These are phyloP conservation scores for Tubosaeta sp. DNA, from an alignment of 768 basidiomycete genomes.

Conservation along the genomic window DNA sequence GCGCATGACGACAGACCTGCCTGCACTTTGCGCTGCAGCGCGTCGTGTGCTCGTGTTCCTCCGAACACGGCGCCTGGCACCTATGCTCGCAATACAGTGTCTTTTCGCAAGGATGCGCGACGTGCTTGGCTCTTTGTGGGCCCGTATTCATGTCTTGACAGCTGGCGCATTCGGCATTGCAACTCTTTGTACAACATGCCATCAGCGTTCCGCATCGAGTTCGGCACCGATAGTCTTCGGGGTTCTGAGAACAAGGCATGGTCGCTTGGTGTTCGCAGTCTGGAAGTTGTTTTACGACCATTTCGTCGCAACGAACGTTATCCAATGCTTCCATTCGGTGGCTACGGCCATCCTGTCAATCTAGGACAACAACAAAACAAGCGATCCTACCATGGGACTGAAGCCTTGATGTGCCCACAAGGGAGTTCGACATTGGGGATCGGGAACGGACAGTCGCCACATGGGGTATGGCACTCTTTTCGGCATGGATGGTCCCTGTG, in stretches of 20 bases:
- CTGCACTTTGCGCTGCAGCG: conserved; percentile 46
- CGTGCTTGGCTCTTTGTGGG: conserved; percentile 33
- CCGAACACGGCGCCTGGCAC: conserved; percentile 48
- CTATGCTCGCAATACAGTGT: conserved; percentile 52
- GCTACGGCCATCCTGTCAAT: conserved; percentile 29
- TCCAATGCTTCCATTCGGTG: conserved; percentile 42
- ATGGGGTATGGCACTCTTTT: conserved; percentile 46
- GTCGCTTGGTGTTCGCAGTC: conserved; percentile 50
- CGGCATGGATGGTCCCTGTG: conserved; percentile 54
- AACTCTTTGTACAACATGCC: conserved; percentile 51
- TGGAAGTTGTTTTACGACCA: conserved; percentile 41
- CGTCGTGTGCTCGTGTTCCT: conserved; percentile 44
- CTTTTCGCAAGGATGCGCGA: conserved; percentile 47
- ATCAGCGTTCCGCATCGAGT: conserved; percentile 41
- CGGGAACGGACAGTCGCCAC: conserved; percentile 50
- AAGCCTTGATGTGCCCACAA: conserved; percentile 48
- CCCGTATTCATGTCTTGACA: conserved; percentile 37
- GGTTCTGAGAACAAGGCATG: conserved; percentile 47
- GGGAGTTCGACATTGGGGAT: conserved; percentile 46
- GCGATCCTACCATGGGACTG: conserved; percentile 47
- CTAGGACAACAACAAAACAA: not conserved
- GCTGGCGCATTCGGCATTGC: conserved; percentile 43
- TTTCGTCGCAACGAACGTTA: conserved; percentile 39
- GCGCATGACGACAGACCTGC: conserved; percentile 51
- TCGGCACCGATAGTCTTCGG: conserved; percentile 36